Evolutionary conservation across 345 rosid genomes (phyloP).

Genomic region (Acer yangbiense): DNA sequence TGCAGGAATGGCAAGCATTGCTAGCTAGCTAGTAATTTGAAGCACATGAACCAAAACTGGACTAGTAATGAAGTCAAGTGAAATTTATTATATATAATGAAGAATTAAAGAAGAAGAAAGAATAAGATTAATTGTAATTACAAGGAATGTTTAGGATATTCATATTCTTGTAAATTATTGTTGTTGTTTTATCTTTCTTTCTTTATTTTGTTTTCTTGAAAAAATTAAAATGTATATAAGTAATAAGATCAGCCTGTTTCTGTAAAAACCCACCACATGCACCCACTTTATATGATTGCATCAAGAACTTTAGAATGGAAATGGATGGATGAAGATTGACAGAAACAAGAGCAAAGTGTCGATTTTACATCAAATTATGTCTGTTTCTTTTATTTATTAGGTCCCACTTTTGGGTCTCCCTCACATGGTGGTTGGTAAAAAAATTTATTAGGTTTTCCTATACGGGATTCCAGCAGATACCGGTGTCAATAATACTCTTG

Average conservation of each 20-base stretch:
- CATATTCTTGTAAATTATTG: not conserved
- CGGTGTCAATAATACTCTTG: too few species aligned
- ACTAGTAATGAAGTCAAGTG: not conserved
- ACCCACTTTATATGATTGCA: not conserved
- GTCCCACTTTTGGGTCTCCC: not conserved
- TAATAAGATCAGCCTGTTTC: constrained; percentile 8
- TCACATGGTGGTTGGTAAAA: constrained; percentile 10
- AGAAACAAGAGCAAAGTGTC: constrained; percentile 23
- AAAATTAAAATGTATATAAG: not conserved
- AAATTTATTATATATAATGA: not conserved
- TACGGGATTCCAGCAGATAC: too few species aligned
- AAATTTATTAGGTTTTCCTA: too few species aligned
- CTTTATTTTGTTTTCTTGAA: not conserved
- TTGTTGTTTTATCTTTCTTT: not conserved
- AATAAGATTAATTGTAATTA: constrained; percentile 4
- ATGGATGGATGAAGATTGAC: not conserved
- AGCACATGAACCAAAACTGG: not conserved
- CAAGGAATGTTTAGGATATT: constrained; percentile 3
- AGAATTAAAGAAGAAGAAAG: constrained; percentile 15
- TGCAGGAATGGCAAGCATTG: constrained; percentile 58
- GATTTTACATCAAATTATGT: not conserved
- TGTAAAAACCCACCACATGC: not conserved
- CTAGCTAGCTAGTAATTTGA: constrained; percentile 44
- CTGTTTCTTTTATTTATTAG: not conserved
- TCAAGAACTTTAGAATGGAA: constrained; percentile 22